Base-by-base conservation (phyloP, 2,329 filamentous ascomycete genomes). In the Alternaria arborescens region DNA sequence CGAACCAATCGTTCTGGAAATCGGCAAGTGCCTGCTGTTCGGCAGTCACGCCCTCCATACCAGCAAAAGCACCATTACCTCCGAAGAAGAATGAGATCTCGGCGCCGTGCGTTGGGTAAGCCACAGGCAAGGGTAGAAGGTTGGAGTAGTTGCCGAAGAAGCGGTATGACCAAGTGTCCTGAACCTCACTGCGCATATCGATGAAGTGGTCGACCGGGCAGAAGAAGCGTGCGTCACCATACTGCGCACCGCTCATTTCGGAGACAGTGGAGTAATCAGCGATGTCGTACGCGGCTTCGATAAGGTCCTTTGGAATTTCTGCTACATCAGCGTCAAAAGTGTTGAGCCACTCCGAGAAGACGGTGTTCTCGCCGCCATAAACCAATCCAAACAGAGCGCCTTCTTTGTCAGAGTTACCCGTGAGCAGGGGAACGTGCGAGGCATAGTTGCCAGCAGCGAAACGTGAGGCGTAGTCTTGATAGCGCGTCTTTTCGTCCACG, bases 11-110 rank as follows among this genome's bases (percentile, higher is more conserved):
- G 50, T 82, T 77, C 30, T 79, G 78, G 11, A 72, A 80, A 57
- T 82, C 79, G 4, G 81, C 81, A 12, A 82, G 68, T 1, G 74
- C 77, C 54, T 82, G 81, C 52, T 82, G 70, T 0, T 69, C 78
- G 0, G 67, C 64, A 3, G 80, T 82, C 12, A 82, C 79, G 7
- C 64, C 68, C 0, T 78, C 65, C 14, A 67, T 50, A 0, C 66
- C 61, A 12, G 69, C 66, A 55, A 82, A 82, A 60, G 77, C 81
- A 60, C 81, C 80, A 32, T 82, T 82, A 7, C 81, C 81, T 16
- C 81, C 81, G 38, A 81, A 75, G 71, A 82, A 82, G 70, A 82
- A 82, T n/a, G 81, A 78, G 0, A 82, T 79, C 60, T 82, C 78
- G 10, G 75, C 77, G 22, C 78, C 78, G 46, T 80, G 78, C 2